These are phyloP conservation scores for Bipolaris sorokiniana DNA, from an alignment of 2,329 filamentous ascomycete species.

Conservation along the genomic window DNA sequence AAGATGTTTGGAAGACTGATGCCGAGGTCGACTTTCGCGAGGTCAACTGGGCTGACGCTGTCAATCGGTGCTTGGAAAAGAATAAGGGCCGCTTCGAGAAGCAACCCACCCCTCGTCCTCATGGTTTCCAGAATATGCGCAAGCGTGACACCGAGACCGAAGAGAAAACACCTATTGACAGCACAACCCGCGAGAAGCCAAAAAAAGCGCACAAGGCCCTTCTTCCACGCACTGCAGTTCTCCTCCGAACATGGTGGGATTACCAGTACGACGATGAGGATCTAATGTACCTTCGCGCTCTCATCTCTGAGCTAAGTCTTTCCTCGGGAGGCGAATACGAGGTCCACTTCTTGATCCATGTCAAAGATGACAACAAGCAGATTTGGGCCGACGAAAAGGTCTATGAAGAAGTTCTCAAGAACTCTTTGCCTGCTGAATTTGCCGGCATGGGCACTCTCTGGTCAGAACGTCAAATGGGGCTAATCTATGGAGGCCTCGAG, in stretches of 20 bases:
- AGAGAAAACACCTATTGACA: slow-evolving; percentile 10
- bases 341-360: slow-evolving; percentile 83
- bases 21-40: slow-evolving; percentile 77
- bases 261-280: slow-evolving; percentile 81
- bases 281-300: slow-evolving; percentile 78
- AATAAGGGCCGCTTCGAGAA: slow-evolving; percentile 73
- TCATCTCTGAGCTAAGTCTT: slow-evolving; percentile 79
- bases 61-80: slow-evolving; percentile 72
- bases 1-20: slow-evolving; percentile 74
- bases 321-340: slow-evolving; percentile 81
- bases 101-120: slow-evolving; percentile 39
- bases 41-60: slow-evolving; percentile 79
- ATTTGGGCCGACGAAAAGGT: slow-evolving; percentile 82
- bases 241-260: slow-evolving; percentile 82
- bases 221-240: slow-evolving; percentile 72
- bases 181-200: slow-evolving; percentile 25
- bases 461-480: slow-evolving; percentile 61
- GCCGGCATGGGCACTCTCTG: slow-evolving; percentile 60
- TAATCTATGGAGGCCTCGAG: slow-evolving; percentile 59
- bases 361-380: slow-evolving; percentile 77
- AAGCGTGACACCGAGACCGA: slow-evolving; percentile 18
- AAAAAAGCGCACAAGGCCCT: slow-evolving; percentile 44
- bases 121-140: slow-evolving; percentile 53
- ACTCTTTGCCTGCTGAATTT: slow-evolving; percentile 57
- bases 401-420: slow-evolving; percentile 68